Evolutionary conservation across 83 land plant genomes (phyloP).

Genomic region (Picea abies): DNA sequence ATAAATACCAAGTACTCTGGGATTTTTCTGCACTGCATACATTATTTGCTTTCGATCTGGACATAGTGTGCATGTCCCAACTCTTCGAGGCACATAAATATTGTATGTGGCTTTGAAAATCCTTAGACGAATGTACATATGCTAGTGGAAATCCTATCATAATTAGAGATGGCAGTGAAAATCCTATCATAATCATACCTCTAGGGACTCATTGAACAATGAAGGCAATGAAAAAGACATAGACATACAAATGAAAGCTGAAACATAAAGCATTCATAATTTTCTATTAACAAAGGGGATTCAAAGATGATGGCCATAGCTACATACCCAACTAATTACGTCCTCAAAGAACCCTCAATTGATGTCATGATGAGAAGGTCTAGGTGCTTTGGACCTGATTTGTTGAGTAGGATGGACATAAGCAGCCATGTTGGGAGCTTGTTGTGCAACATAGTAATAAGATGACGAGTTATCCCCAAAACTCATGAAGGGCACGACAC

Average conservation of each 20-base stretch:
- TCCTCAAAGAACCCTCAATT: neutral
- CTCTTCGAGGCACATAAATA: no score
- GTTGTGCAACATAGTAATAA: no score
- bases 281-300: neutral
- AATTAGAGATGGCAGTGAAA: no score
- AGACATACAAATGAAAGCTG: neutral
- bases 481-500: conserved; percentile 29
- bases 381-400: neutral
- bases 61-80: no score
- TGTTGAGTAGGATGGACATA: neutral
- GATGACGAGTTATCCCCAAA: conserved; percentile 28
- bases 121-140: no score
- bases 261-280: neutral
- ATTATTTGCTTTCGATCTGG: no score
- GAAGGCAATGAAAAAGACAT: neutral
- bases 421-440: neutral
- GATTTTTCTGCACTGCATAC: no score
- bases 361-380: neutral
- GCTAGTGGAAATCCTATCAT: no score
- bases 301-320: neutral
- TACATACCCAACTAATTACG: neutral
- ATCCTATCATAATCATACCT: neutral
- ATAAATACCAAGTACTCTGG: no score
- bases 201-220: no score
- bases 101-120: no score